These are phyloP conservation scores for Yamadazyma kanchanaburiensis DNA, from an alignment of 1,139 yeast genomes.

Conservation along the genomic window DNA sequence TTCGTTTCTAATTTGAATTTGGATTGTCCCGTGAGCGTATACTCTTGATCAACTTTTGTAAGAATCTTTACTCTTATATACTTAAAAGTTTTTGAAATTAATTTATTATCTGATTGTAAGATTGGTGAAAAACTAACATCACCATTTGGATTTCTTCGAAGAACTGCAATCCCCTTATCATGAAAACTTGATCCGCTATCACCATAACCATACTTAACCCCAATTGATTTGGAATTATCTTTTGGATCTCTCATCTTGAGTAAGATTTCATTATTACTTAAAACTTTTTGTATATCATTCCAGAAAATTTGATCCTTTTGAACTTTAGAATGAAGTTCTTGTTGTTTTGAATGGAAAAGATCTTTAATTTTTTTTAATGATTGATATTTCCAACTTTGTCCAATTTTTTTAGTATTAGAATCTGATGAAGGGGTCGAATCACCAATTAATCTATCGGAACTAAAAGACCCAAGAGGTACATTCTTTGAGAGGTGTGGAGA, in stretches of 20 bases:
- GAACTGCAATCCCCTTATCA: constrained; percentile 73
- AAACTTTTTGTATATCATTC: constrained; percentile 53
- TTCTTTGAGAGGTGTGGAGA: constrained; percentile 80
- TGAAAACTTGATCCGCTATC: constrained; percentile 81
- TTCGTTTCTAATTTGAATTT: constrained; percentile 19
- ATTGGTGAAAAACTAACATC: constrained; percentile 33
- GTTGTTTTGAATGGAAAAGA: constrained; percentile 50
- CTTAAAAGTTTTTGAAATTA: constrained; percentile 29
- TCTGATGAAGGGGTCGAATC: constrained; percentile 15
- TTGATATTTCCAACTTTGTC: constrained; percentile 85
- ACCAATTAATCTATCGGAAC: constrained; percentile 53
- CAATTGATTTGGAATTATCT: constrained; percentile 50
- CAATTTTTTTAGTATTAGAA: constrained; percentile 40
- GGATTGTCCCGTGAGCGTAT: constrained; percentile 47
- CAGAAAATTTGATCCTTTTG: constrained; percentile 70
- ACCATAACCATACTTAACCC: constrained; percentile 85
- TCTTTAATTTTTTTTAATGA: constrained; percentile 57
- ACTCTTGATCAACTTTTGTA: constrained; percentile 52
- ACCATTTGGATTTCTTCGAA: constrained; percentile 42
- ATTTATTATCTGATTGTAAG: constrained; percentile 15
- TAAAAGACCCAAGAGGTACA: constrained; percentile 78
- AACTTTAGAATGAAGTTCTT: constrained; percentile 52
- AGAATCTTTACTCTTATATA: constrained; percentile 53
- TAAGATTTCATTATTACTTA: constrained; percentile 63
- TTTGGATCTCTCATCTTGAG: constrained; percentile 61